Evolutionary conservation across 805 yeast species (phyloP), one percentile per base, ranked within the genome.

Genomic region (Yarrowia alimentaria): DNA sequence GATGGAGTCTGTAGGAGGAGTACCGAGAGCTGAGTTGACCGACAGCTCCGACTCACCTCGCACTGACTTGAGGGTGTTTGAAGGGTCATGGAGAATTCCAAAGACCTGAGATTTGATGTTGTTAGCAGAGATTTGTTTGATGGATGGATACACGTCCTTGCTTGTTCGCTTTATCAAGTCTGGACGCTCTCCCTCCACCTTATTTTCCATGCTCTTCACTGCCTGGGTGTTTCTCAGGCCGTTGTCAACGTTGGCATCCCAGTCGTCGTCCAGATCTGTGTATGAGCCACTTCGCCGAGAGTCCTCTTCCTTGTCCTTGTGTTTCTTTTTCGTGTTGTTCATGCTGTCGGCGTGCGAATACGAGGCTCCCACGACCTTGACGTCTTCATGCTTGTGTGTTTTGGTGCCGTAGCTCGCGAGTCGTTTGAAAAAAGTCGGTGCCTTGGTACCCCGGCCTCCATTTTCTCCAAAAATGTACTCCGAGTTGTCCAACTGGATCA

Each of bases 201-300:
- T 29, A 58, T 51, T 40, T 57, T 61, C 33, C 53, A 54, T 16
- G 54, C 53, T 12, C 40, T 34, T 29, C 34, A 43, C 50, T 4
- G 30, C 22, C 31, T 53, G 9, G 60, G 54, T 14, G 38, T 53
- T 31, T 21, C 37, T 26, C 17, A 60, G 51, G 28, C 61, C 58
- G 20, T 55, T 58, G 51, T 76, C 79, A 51, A 77, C 80, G 34
- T 80, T 83, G 10, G 91, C 94, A 64, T 88, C 91, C 96, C 96
- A 89, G 65, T 88, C 96, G 58, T 85, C 95, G 63, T 89, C 96
- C 53, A 82, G 69, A 62, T 89, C 95, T 34, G 80, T 71, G 61
- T 82, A 83, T 52, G 67, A 43, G 11, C 45, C 49, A 14, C 45
- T 45, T 22, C 25, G 17, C n/a, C 32, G 10, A 5, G 35, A 19